phyloP scores from a whole-genome alignment of 2,329 filamentous ascomycete genomes.

The Curvularia spicifera region DNA sequence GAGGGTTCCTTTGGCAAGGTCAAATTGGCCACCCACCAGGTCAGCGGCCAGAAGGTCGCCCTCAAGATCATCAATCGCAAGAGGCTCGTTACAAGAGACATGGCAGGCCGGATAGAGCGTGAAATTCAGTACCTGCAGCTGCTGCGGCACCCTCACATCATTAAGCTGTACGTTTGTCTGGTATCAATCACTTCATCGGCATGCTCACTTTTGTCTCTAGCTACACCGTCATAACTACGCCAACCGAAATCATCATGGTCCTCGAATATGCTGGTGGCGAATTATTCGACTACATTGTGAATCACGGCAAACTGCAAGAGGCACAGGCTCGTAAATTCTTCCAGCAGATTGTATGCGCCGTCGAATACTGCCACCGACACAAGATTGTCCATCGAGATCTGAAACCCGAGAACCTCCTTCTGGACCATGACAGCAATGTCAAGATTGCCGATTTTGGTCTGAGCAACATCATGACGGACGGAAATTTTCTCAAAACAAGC shows the following conservation, averaged over 20 bases:
- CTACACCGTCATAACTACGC: conserved; percentile 95
- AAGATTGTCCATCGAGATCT: conserved; percentile 98
- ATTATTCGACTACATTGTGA: conserved; percentile 97
- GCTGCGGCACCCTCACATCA: conserved; percentile 95
- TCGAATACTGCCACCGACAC: conserved; percentile 98
- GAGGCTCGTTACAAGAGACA: conserved; percentile 95
- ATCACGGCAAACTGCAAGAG: conserved; percentile 89
- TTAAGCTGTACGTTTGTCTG: conserved; percentile 78
- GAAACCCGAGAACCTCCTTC: conserved; percentile 94
- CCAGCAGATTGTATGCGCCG: conserved; percentile 97
- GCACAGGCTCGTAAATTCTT: conserved; percentile 96
- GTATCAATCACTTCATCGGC: neutral
- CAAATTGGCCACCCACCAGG: conserved; percentile 90
- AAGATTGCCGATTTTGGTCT: conserved; percentile 99
- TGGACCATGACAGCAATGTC: conserved; percentile 95
- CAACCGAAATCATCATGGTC: conserved; percentile 97
- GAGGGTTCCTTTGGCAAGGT: conserved; percentile 99
- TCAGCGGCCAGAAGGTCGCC: conserved; percentile 92
- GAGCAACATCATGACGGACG: conserved; percentile 99
- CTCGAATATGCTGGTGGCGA: conserved; percentile 96
- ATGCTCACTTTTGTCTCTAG: conserved; percentile 54
- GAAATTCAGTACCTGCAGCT: conserved; percentile 98
- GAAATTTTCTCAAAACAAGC: conserved; percentile 98
- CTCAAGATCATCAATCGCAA: conserved; percentile 97
- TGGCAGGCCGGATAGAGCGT: conserved; percentile 95